Base-by-base conservation (phyloP, 1,284 basidiomycete species). In the Ganoderma lucidum region DNA sequence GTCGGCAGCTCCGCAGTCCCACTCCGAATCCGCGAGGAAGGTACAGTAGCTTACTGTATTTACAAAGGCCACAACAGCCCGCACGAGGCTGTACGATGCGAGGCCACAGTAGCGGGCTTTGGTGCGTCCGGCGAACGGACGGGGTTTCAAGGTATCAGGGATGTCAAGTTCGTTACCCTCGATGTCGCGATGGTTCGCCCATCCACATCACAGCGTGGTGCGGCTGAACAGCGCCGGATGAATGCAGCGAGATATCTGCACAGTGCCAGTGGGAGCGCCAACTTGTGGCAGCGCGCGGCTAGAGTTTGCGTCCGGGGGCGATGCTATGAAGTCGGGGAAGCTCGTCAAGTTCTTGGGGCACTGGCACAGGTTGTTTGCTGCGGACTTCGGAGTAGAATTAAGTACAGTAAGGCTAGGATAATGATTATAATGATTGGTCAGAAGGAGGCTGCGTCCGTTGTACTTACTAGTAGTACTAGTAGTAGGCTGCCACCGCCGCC, bases 291-390 rank as follows among this genome's bases (percentile, higher is more conserved):
- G 42, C 42, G 42, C 15, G 42, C 15, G 15, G 12, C n/a, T 37
- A 58, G 41, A 14, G 39, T 15, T 30, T 44, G 42, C 12, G 42
- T 19, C 42, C 42, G 48, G 23, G 45, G 48, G 48, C 48, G 23
- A 53, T 28, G 48, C 48, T 4, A 23, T 9, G n/a, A 23, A 19
- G 23, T 9, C 56, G 3, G 3, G 32, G 17, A 35, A 32, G 35
- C 17, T 32, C 28, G 23, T 55, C 53, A 30, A 28, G 53, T 55
- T 30, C 32, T 17, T 39, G 15, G 44, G 35, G 58, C 58, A 30
- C 19, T 41, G 45, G 45, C 67, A 68, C 67, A 39, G 67, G 59
- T 51, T 41, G 8, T 15, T n/a, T 37, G 62, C 66, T 67, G 62
- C 66, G 66, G 48, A 53, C 66, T 67, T 42, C 66, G 66, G 23